These are phyloP conservation scores for Amaranthus hypochondriacus DNA, from an alignment of 148 eudicot genomes.

Conservation along the genomic window DNA sequence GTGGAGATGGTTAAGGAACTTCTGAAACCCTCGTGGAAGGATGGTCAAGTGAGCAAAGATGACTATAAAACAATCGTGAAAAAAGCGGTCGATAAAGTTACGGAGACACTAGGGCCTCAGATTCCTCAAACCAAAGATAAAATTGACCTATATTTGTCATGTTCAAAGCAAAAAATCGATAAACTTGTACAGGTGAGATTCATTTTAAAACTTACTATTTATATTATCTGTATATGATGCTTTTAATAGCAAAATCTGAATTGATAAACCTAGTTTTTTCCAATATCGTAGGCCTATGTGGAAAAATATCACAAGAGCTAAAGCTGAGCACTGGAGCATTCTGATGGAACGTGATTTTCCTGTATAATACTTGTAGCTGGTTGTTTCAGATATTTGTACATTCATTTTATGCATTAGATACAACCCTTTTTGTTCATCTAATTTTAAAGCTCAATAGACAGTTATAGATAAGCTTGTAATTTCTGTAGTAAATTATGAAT, in stretches of 20 bases:
- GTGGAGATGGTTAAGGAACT: constrained; percentile 87
- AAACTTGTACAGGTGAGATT: constrained; percentile 83
- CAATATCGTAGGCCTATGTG: constrained; percentile 61
- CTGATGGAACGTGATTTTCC: constrained; percentile 2
- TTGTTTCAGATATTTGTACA: constrained; percentile 31
- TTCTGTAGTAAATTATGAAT: background rate
- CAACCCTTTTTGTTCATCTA: constrained; percentile 15
- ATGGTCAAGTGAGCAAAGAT: constrained; percentile 75
- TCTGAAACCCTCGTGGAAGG: constrained; percentile 82
- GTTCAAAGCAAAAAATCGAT: constrained; percentile 62
- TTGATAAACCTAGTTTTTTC: background rate
- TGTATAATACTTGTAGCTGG: constrained; percentile 33
- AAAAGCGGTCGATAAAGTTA: constrained; percentile 84
- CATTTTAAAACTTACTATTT: background rate
- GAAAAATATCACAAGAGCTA: constrained; percentile 46
- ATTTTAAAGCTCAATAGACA: constrained; percentile 4
- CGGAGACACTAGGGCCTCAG: constrained; percentile 51
- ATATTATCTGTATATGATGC: background rate
- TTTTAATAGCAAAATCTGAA: background rate
- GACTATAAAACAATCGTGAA: constrained; percentile 71
- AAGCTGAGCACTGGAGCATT: constrained; percentile 6
- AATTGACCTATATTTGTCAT: constrained; percentile 63
- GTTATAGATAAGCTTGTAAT: constrained; percentile 21
- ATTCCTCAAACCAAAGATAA: constrained; percentile 73
- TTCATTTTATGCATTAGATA: constrained; percentile 25